phyloP scores from a whole-genome alignment of 768 basidiomycete genomes.

The Pisolithus orientalis region DNA sequence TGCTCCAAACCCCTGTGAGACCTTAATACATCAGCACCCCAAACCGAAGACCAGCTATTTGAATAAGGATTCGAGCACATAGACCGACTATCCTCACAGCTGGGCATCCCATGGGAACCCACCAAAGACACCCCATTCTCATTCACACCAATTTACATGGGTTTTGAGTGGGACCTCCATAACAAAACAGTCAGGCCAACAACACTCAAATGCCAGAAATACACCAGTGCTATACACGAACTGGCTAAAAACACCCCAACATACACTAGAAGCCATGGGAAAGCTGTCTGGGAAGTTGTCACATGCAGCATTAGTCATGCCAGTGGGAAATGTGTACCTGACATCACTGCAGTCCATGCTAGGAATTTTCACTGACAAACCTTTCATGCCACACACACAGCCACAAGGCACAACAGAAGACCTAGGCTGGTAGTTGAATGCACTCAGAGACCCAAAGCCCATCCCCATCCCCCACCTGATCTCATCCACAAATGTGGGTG shows the following conservation, averaged over 20 bases:
- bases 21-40: background rate
- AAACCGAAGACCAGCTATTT: background rate
- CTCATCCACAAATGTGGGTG: slow-evolving; percentile 18
- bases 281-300: slow-evolving; percentile 32
- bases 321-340: slow-evolving; percentile 32
- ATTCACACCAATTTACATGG: slow-evolving; percentile 16
- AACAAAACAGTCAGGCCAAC: background rate
- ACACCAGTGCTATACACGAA: slow-evolving; percentile 3
- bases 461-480: slow-evolving; percentile 21
- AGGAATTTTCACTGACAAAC: slow-evolving; percentile 19
- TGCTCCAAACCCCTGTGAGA: slow-evolving; percentile 6
- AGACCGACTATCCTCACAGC: background rate
- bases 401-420: slow-evolving; percentile 12
- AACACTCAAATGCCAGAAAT: background rate
- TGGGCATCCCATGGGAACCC: slow-evolving; percentile 10
- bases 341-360: slow-evolving; percentile 34
- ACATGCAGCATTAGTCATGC: slow-evolving; percentile 28
- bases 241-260: background rate
- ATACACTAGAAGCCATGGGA: background rate
- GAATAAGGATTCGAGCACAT: slow-evolving; percentile 14
- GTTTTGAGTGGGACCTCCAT: slow-evolving; percentile 29
- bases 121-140: slow-evolving; percentile 12
- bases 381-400: slow-evolving; percentile 21
- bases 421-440: background rate
- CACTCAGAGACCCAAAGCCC: background rate